Evolutionary conservation across 768 basidiomycete genomes (phyloP).

Genomic region (Cyathus striatus): DNA sequence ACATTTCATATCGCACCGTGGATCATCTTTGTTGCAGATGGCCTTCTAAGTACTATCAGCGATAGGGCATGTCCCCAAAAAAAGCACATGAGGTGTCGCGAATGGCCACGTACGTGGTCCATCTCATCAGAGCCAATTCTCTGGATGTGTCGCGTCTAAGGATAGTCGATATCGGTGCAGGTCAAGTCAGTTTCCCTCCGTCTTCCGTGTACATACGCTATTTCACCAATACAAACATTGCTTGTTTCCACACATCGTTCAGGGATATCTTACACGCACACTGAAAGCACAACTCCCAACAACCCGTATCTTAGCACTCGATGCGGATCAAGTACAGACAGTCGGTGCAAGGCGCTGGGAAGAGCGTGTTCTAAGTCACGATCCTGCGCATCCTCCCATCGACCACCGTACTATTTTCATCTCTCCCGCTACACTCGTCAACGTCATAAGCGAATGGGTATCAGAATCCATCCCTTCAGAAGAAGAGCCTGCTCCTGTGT

Average conservation of each 20-base stretch:
- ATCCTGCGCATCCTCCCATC: conserved; percentile 24
- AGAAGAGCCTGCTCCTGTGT: conserved; percentile 31
- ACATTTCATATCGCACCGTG: neutral
- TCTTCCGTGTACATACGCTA: neutral
- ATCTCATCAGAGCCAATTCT: conserved; percentile 23
- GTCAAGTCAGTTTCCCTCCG: conserved; percentile 41
- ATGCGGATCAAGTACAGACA: conserved; percentile 55
- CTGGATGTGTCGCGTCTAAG: conserved; percentile 22
- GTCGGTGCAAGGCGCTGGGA: conserved; percentile 49
- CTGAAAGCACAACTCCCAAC: conserved; percentile 25
- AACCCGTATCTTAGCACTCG: conserved; percentile 59
- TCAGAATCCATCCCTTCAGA: conserved; percentile 6
- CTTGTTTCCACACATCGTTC: neutral
- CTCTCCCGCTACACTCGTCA: conserved; percentile 39
- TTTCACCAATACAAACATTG: neutral
- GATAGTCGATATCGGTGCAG: conserved; percentile 71
- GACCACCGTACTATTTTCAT: conserved; percentile 55
- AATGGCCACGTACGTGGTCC: conserved; percentile 52
- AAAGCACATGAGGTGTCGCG: conserved; percentile 67
- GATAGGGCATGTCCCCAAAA: conserved; percentile 66
- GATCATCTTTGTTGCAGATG: conserved; percentile 2
- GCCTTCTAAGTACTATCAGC: conserved; percentile 6
- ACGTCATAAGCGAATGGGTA: conserved; percentile 51
- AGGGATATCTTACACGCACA: conserved; percentile 64
- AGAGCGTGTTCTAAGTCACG: conserved; percentile 10